Conservation (phyloP, 805 yeast genomes). For the Saturnispora zaruensis region DNA sequence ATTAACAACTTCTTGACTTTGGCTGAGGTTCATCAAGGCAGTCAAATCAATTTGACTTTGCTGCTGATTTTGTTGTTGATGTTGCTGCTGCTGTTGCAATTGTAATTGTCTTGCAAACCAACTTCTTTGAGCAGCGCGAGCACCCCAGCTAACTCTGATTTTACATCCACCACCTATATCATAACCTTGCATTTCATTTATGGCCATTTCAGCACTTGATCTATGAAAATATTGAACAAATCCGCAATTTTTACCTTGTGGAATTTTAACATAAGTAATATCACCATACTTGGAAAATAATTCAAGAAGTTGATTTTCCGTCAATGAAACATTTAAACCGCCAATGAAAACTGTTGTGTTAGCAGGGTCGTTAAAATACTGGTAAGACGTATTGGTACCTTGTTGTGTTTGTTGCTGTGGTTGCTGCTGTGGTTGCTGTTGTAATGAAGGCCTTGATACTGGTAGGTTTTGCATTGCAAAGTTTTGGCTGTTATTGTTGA, state of each 20-base stretch:
- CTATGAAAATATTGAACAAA: conserved; percentile 76
- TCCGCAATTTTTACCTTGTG: conserved; percentile 71
- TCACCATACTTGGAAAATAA: conserved; percentile 64
- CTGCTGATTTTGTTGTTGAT: conserved; percentile 20
- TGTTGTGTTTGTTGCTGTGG: conserved; percentile 7
- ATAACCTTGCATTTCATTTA: conserved; percentile 81
- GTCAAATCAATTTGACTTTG: conserved; percentile 10
- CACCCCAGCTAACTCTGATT: conserved; percentile 83
- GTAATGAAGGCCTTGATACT: conserved; percentile 8
- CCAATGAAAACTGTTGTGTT: conserved; percentile 77
- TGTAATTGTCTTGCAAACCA: conserved; percentile 29
- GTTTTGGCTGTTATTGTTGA: not conserved
- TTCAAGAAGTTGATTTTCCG: conserved; percentile 52
- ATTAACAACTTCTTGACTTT: conserved; percentile 17
- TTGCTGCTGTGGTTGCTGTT: conserved; percentile 3
- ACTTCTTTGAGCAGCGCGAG: conserved; percentile 40
- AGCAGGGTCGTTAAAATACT: conserved; percentile 63
- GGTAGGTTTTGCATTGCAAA: not conserved
- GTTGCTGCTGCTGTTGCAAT: conserved; percentile 24
- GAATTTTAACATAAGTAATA: conserved; percentile 70
- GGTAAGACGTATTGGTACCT: conserved; percentile 32
- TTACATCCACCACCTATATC: conserved; percentile 72
- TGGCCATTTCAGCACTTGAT: conserved; percentile 78
- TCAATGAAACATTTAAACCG: conserved; percentile 50
- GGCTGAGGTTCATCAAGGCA: conserved; percentile 9